phyloP scores from a whole-genome alignment of 257 asterid species.

The Solanum piurae region DNA sequence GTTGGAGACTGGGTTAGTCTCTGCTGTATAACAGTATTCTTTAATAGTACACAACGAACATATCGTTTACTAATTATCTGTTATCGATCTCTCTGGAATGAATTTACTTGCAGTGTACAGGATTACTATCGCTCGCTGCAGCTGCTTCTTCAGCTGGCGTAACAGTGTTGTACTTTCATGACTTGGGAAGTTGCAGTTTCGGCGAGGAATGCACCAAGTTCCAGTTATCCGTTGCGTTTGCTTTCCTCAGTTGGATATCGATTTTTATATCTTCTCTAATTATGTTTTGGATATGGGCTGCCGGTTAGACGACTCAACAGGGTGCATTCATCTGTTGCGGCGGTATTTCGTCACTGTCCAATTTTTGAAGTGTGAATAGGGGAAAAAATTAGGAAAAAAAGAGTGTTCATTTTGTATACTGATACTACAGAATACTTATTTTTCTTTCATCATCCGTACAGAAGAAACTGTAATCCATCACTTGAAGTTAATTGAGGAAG shows the following conservation, averaged over 20 bases:
- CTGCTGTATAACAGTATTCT: neutral
- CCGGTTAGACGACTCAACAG: conserved; percentile 14
- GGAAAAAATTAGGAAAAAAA: neutral
- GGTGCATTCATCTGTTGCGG: neutral
- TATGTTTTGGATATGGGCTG: conserved; percentile 47
- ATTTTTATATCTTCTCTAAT: conserved; percentile 27
- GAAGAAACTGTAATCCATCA: neutral
- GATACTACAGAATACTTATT: neutral
- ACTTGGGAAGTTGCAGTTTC: conserved; percentile 31
- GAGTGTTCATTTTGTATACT: neutral
- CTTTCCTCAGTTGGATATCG: conserved; percentile 43
- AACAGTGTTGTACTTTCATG: conserved; percentile 31
- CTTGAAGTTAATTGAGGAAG: neutral
- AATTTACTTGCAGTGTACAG: conserved; percentile 28
- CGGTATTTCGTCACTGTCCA: neutral
- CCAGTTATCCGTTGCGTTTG: conserved; percentile 34
- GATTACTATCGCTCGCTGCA: conserved; percentile 41
- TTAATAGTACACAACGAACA: neutral
- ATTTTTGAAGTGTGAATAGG: conserved; percentile 3
- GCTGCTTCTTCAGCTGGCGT: conserved; percentile 50
- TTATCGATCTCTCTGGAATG: neutral
- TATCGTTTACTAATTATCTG: neutral
- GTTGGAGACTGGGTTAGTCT: conserved; percentile 55
- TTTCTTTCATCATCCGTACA: neutral
- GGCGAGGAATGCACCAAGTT: conserved; percentile 41